Evolutionary conservation across 345 rosid genomes (phyloP).

Genomic region (Hibiscus mutabilis): DNA sequence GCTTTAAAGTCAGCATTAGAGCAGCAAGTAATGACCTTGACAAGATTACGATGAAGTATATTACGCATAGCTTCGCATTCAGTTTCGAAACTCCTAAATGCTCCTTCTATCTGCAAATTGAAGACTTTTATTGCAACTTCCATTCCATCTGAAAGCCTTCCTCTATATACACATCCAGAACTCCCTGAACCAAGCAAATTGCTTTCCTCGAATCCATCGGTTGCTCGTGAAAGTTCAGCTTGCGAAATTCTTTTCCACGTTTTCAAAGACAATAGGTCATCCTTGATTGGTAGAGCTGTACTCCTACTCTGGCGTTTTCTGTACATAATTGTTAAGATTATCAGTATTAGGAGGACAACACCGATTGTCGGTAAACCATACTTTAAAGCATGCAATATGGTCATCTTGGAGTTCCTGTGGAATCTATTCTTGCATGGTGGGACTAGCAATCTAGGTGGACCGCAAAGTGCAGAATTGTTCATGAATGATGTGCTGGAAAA

Average conservation of each 20-base stretch:
- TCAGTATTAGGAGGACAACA: neutral
- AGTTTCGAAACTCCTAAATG: neutral
- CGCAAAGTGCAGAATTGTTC: neutral
- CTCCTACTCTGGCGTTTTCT: neutral
- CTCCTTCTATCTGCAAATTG: neutral
- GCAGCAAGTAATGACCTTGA: constrained; percentile 19
- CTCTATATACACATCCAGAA: neutral
- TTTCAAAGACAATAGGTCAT: neutral
- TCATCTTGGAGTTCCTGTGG: too few species aligned
- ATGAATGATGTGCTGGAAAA: neutral
- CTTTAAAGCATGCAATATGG: neutral
- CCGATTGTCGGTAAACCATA: neutral
- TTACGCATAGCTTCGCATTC: constrained; percentile 11
- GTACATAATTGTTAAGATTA: neutral
- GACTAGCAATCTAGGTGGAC: neutral
- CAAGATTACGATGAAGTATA: constrained; percentile 18
- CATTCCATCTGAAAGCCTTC: too few species aligned
- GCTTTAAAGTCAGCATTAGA: constrained; percentile 2
- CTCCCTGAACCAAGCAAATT: too few species aligned
- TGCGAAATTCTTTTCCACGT: neutral
- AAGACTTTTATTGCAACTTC: neutral
- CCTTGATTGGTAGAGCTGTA: neutral
- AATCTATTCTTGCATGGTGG: neutral
- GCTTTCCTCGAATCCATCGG: neutral
- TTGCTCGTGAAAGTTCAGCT: neutral